phyloP scores from a whole-genome alignment of 1,284 basidiomycete species.

The Ceratobasidium sp. region DNA sequence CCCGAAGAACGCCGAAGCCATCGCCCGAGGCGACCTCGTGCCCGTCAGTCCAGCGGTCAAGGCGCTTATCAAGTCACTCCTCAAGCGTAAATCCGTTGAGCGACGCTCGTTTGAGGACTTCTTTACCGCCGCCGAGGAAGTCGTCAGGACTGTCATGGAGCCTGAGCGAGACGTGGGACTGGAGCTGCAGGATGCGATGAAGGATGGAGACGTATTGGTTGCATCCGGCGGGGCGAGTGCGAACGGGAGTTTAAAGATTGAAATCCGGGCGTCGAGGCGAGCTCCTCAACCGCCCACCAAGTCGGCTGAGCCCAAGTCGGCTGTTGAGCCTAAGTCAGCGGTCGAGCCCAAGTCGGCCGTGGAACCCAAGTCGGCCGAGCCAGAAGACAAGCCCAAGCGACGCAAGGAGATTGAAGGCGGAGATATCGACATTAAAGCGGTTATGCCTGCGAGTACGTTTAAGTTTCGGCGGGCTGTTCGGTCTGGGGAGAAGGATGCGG shows the following conservation, averaged over 20 bases:
- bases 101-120: conserved; percentile 92
- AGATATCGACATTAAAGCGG: conserved; percentile 75
- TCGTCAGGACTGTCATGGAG: conserved; percentile 84
- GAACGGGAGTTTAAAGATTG: conserved; percentile 49
- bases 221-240: conserved; percentile 43
- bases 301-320: conserved; percentile 32
- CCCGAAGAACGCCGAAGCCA: conserved; percentile 50
- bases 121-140: conserved; percentile 67
- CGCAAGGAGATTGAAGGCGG: conserved; percentile 27
- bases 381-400: conserved; percentile 28
- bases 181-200: conserved; percentile 39
- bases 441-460: conserved; percentile 79
- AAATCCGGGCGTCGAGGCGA: conserved; percentile 36
- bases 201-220: conserved; percentile 43
- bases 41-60: conserved; percentile 87
- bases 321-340: conserved; percentile 30
- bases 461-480: conserved; percentile 61
- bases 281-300: conserved; percentile 32
- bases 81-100: conserved; percentile 85
- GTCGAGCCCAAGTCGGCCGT: not conserved
- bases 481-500: conserved; percentile 22
- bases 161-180: conserved; percentile 54
- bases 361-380: conserved; percentile 35
- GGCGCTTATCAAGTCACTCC: conserved; percentile 78
- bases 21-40: conserved; percentile 45